These are phyloP conservation scores for Auricularia sp. DNA, from an alignment of 768 basidiomycete genomes.

Conservation along the genomic window DNA sequence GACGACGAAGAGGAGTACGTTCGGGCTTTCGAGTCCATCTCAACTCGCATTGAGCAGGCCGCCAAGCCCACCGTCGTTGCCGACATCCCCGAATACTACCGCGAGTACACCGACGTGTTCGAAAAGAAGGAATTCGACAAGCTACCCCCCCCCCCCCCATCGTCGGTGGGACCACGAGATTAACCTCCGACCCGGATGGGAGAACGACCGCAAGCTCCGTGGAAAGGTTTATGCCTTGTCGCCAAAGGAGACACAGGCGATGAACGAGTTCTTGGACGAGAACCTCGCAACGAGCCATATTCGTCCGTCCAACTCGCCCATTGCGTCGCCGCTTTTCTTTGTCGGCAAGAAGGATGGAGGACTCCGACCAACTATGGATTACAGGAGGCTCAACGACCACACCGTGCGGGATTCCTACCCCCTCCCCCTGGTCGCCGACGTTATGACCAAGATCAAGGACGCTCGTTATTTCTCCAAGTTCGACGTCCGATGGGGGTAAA, in stretches of 20 bases:
- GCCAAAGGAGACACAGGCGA: conserved; percentile 13
- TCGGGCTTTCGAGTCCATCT: not conserved
- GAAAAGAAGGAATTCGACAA: not conserved
- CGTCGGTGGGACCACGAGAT: not conserved
- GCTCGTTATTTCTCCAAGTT: conserved; percentile 20
- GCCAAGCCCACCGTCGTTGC: not conserved
- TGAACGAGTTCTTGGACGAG: conserved; percentile 18
- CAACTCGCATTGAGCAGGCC: not conserved
- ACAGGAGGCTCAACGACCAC: conserved; percentile 14
- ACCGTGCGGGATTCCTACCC: conserved; percentile 8
- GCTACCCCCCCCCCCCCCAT: not conserved
- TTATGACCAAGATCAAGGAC: conserved; percentile 3
- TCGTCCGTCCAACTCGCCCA: conserved; percentile 12
- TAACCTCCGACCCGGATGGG: not conserved
- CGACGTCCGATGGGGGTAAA: conserved; percentile 25
- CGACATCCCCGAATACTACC: not conserved
- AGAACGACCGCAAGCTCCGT: not conserved
- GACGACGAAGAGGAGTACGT: not conserved
- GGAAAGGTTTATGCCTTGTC: conserved; percentile 15
- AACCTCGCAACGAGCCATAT: conserved; percentile 14
- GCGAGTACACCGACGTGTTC: not conserved
- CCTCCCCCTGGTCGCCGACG: conserved; percentile 7
- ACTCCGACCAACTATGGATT: conserved; percentile 22
- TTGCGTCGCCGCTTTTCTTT: conserved; percentile 22
- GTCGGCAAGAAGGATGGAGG: conserved; percentile 28